Base-by-base conservation (phyloP, 106 monocot genomes). In the Acorus calamus region DNA sequence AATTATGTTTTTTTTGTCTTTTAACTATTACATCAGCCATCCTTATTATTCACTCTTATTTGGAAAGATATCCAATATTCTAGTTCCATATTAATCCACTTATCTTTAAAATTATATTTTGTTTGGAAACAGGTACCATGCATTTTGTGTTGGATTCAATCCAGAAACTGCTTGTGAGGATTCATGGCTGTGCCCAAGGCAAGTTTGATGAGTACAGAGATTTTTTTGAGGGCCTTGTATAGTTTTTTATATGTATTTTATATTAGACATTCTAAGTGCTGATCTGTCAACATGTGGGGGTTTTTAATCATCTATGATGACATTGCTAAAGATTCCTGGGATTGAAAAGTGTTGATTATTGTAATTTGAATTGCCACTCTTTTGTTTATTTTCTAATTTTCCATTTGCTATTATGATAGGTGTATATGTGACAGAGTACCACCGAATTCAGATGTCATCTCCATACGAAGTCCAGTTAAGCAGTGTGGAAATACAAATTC, bases 131-230 rank as follows among this genome's bases (percentile, higher is more conserved):
- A 94, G 94, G 94, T 94, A 94, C 66, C 94, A 94, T 80, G 94
- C 94, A 53, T 81, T 86, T 50, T 94, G 94, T 69, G 94, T 94
- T 59, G 81, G 82, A 65, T 94, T 94, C 71, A 73, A 82, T 75
- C 81, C 94, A 63, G 82, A 80, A 63, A 70, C 13, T 53, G 50
- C 78, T 48, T 59, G 58, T 46, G 77, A 76, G 61, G 70, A 62
- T 71, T 89, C 86, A 66, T 94, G 94, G 94, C 62, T 94, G 45
- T 94, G 94, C 60, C 94, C 89, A 59, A 94, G 89, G 94, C 86
- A 84, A 68, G 52, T 55, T n/a, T 28, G 28, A 28, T 1, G 28
- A 28, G 28, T 28, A 28, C 28, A 28, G 28, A 28, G 28, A 28
- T 28, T 28, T 28, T 28, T 28, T 28, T 28, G 28, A 28, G 28